Conservation (phyloP, 2,329 filamentous ascomycete species). For the Stachybotrys echinatus region DNA sequence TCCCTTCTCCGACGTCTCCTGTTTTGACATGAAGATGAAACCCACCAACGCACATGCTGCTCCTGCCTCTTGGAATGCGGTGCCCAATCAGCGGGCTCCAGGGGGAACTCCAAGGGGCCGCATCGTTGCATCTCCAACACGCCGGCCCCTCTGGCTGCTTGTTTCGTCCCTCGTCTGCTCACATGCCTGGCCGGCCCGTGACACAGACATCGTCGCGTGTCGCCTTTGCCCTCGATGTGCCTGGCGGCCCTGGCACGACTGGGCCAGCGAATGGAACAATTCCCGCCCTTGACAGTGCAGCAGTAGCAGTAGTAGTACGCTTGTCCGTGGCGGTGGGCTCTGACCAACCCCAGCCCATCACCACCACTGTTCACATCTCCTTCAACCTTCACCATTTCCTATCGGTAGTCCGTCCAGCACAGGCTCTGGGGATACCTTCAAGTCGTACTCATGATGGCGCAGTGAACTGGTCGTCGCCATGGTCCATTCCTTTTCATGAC, state of each 20-base stretch:
- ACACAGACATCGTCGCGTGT: no score
- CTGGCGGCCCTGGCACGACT: no score
- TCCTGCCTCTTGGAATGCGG: not conserved
- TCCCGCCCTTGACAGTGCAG: no score
- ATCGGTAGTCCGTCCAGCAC: not conserved
- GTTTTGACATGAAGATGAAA: not conserved
- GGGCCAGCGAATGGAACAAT: no score
- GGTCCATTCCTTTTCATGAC: constrained; percentile 4
- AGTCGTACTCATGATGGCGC: not conserved
- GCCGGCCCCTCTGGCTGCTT: no score
- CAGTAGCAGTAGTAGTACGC: no score
- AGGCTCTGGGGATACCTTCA: not conserved
- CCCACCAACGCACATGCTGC: not conserved
- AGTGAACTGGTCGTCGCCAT: not conserved
- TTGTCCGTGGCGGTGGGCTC: no score
- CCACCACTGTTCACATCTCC: not conserved
- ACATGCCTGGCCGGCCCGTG: no score
- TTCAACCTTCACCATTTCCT: not conserved
- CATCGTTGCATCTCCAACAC: no score
- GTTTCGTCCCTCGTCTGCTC: no score
- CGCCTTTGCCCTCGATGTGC: no score
- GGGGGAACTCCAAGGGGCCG: no score
- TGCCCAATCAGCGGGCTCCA: not conserved
- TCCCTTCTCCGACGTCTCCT: not conserved
- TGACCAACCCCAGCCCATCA: not conserved